Conservation (phyloP, 306 rosid genomes). For the Cotoneaster glaucophyllus region DNA sequence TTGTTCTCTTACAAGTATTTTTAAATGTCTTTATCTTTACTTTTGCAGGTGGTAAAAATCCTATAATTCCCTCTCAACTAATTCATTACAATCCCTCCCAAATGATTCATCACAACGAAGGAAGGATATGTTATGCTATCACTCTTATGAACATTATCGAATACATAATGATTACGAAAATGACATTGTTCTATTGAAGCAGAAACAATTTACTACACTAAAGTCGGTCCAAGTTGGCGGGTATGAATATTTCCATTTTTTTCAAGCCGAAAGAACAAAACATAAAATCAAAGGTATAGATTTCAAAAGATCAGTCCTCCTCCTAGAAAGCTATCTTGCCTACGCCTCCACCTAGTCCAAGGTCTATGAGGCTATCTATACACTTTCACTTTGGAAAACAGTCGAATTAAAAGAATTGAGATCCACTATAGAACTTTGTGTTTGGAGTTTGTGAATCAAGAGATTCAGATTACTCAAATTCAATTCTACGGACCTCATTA, state of each 20-base stretch:
- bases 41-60: no score
- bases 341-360: background rate
- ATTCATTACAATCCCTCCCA: background rate
- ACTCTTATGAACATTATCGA: background rate
- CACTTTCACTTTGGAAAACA: background rate
- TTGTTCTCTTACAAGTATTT: no score
- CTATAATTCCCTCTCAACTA: no score
- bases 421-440: no score
- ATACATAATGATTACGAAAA: background rate
- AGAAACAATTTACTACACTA: background rate
- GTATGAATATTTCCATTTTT: slow-evolving; percentile 10
- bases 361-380: background rate
- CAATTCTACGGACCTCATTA: no score
- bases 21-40: no score
- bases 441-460: no score
- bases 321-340: background rate
- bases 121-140: background rate
- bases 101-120: background rate
- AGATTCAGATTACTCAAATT: no score
- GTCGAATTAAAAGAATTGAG: background rate
- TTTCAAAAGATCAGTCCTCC: background rate
- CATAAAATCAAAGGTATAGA: background rate
- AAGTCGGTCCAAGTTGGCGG: slow-evolving; percentile 17
- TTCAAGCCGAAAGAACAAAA: background rate
- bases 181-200: background rate